Evolutionary conservation across 306 rosid genomes (phyloP), one percentile per base, ranked within the genome.

Genomic region (Sindora glabra): DNA sequence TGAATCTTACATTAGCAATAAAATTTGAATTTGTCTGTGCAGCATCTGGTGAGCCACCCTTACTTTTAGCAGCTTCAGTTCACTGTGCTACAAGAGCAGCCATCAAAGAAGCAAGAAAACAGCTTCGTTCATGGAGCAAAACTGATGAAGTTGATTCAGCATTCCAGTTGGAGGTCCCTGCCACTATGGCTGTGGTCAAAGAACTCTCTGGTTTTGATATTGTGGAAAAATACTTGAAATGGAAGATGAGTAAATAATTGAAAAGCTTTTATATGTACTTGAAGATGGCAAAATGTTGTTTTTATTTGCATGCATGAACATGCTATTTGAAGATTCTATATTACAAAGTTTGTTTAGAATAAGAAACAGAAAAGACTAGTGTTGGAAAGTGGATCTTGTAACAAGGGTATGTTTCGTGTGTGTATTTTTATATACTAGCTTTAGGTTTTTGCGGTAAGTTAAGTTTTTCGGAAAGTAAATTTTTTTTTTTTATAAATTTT

Each of bases 1-100:
- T 29, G 8, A 4, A 29, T 1, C 23, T 22, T 4, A 44, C 5
- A 14, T n/a, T 48, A 25, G 8, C 50, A 39, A 4, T 23, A n/a
- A 36, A 36, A 4, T 7, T 63, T 49, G 41, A 40, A 18, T 51
- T 24, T 50, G 30, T 69, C 65, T 38, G 10, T 72, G 80, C 84
- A 92, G 98, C 96, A 70, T 92, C 98, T 40, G 98, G 98, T 0
- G 98, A 92, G 71, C 96, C 98, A 0, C 96, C 98, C 7, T 51
- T 92, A 33, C 81, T 88, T 64, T 70, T 88, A 33, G 96, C 95
- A 2, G 87, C 81, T 61, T 92, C 98, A 0, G 80, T 92, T 70
- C 98, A 88, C 48, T 81, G 95, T 46, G 98, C 98, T 26, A 64
- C 90, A 6, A 86, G 95, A 68, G 92, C 89, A 15, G 96, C 98